Evolutionary conservation across 2,329 filamentous ascomycete species (phyloP).

Genomic region (Tympanopsis confertula): DNA sequence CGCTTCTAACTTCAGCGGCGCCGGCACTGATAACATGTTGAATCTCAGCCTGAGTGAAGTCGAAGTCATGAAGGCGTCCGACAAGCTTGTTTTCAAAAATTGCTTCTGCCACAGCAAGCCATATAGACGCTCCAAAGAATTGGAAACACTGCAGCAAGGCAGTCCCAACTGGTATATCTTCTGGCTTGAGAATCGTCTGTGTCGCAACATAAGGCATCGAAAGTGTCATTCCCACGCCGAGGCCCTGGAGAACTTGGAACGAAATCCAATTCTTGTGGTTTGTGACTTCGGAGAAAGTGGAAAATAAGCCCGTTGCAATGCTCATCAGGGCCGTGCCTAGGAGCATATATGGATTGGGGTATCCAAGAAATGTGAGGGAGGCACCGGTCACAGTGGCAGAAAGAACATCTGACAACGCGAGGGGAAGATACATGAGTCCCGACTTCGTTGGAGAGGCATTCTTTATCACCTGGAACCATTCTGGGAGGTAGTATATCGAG

Average conservation of each 20-base stretch:
- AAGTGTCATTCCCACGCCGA: constrained; percentile 13
- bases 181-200: constrained; percentile 11
- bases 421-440: constrained; percentile 18
- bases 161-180: constrained; percentile 11
- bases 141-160: constrained; percentile 11
- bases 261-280: constrained; percentile 12
- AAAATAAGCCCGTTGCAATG: constrained; percentile 14
- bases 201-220: constrained; percentile 12
- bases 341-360: constrained; percentile 14
- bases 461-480: constrained; percentile 37
- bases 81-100: constrained; percentile 11
- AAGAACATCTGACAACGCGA: constrained; percentile 12
- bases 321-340: constrained; percentile 8
- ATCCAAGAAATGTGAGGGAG: constrained; percentile 11
- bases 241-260: constrained; percentile 14
- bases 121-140: constrained; percentile 11
- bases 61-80: too few species aligned
- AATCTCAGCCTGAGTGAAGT: too few species aligned
- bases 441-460: constrained; percentile 15
- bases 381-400: constrained; percentile 10
- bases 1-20: too few species aligned
- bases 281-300: constrained; percentile 10
- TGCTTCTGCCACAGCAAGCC: constrained; percentile 10
- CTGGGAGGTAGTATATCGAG: constrained; percentile 29
- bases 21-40: too few species aligned